Evolutionary conservation across 148 eudicot genomes (phyloP).

Genomic region (Cornus controversa): DNA sequence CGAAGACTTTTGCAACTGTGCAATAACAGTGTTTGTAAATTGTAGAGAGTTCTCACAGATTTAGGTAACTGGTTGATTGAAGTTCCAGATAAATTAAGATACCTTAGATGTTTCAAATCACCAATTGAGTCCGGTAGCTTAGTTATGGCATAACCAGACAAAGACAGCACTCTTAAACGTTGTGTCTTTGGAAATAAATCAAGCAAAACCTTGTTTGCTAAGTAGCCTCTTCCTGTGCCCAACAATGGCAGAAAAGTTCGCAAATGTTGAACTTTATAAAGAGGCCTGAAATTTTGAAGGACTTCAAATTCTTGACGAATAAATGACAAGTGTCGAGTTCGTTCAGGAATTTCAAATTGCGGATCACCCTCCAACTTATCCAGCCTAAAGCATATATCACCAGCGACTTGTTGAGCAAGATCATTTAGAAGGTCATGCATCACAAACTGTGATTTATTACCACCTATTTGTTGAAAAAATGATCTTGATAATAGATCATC

Average conservation of each 20-base stretch:
- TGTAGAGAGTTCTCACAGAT: constrained; percentile 1
- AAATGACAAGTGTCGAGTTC: not conserved
- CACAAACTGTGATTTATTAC: not conserved
- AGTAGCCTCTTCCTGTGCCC: not conserved
- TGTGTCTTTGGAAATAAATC: too few relatives aligned
- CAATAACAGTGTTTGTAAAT: not conserved
- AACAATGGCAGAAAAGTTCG: not conserved
- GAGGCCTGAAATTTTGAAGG: too few relatives aligned
- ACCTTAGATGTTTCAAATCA: constrained; percentile 17
- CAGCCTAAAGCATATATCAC: not conserved
- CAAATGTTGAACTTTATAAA: too few relatives aligned
- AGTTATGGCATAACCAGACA: too few relatives aligned
- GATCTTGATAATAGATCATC: too few relatives aligned
- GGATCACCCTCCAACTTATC: not conserved
- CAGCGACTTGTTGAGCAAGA: not conserved
- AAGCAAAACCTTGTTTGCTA: too few relatives aligned
- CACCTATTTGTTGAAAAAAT: not conserved
- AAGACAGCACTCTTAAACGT: not conserved
- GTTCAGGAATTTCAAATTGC: not conserved
- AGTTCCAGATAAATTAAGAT: constrained; percentile 16
- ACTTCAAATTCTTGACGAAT: not conserved
- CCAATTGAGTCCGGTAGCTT: too few relatives aligned
- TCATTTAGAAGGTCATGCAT: constrained; percentile 1
- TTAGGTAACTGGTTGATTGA: not conserved
- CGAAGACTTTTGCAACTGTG: not conserved